Conservation (phyloP, 768 basidiomycete species). For the Dentipellis sp. region DNA sequence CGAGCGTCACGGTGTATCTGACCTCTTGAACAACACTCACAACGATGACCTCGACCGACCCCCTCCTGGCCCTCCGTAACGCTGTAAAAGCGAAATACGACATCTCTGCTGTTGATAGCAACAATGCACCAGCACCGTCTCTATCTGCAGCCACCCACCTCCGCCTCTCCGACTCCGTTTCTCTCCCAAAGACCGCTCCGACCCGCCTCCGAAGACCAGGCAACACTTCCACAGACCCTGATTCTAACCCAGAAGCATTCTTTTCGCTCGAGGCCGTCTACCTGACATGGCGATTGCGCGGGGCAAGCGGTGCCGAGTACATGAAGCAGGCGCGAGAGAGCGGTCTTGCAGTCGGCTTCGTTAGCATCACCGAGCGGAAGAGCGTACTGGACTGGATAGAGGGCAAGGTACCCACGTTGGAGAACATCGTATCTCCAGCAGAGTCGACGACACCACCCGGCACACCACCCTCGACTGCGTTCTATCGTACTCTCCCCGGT, state of each 20-base stretch:
- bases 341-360: slow-evolving; percentile 65
- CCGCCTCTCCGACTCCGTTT: slow-evolving; percentile 38
- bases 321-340: slow-evolving; percentile 76
- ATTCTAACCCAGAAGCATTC: slow-evolving; percentile 39
- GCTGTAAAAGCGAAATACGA: slow-evolving; percentile 8
- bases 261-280: slow-evolving; percentile 78
- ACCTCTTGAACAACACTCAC: background rate
- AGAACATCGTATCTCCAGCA: slow-evolving; percentile 37
- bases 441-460: slow-evolving; percentile 58
- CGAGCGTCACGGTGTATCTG: background rate
- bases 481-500: slow-evolving; percentile 2
- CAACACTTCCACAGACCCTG: slow-evolving; percentile 30
- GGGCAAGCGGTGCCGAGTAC: slow-evolving; percentile 76
- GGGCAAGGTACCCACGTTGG: slow-evolving; percentile 40
- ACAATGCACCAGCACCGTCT: slow-evolving; percentile 30
- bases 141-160: slow-evolving; percentile 58
- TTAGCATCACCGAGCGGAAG: slow-evolving; percentile 84
- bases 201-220: slow-evolving; percentile 74
- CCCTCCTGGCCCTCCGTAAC: slow-evolving; percentile 10
- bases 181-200: slow-evolving; percentile 62
- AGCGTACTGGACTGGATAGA: slow-evolving; percentile 81
- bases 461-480: slow-evolving; percentile 27
- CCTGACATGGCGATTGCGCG: slow-evolving; percentile 72
- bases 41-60: slow-evolving; percentile 4
- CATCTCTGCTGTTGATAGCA: slow-evolving; percentile 2